Base-by-base conservation (phyloP, 352 stramenopile genomes). In the Phytophthora constricta region DNA sequence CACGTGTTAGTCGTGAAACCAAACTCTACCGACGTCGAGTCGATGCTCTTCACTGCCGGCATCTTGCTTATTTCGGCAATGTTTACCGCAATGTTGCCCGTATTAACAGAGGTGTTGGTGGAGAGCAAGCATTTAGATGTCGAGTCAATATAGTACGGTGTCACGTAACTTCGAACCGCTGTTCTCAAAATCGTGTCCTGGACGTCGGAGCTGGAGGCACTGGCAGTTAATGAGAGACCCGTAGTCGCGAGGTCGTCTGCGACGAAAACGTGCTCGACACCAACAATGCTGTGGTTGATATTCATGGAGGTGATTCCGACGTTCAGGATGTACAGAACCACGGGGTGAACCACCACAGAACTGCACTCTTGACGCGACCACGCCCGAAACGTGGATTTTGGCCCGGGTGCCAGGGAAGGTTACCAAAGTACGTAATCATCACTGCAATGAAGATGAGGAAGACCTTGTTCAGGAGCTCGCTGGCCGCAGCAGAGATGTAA, bases 401-500 rank as follows among this genome's bases (percentile, higher is more conserved):
- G 5, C 63, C 51, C 5, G 72, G 72, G 50, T 75, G 70, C 75
- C 68, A 79, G 31, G 31, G 49, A 13, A 70, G 48, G 42, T 86
- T 86, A 25, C 54, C 53, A 0, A 86, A 46, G 58, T 75, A 86
- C 23, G 65, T 73, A 19, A 76, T 46, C 43, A 76, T 74, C n/a
- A 81, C 77, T 1, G 60, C 66, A 2, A 83, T 51, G 52, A 86
- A 86, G 51, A 78, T 51, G n/a, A 66, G 56, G 45, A 71, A 79
- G 48, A 53, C 62, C 17, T 55, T 54, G 20, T 80, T 74, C 22
- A 83, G 43, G 3, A 76, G 16, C 28, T 70, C 42, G 4, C 72
- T 72, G 1, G 74, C 56, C 0, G 59, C 51, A 22, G 68, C 74
- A 2, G 56, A 61, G 48, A 83, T 45, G 58, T 76, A 83, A 23